Evolutionary conservation across 495 filamentous ascomycete species (phyloP), one percentile per base, ranked within the genome.

Genomic region (Penicillium herquei): DNA sequence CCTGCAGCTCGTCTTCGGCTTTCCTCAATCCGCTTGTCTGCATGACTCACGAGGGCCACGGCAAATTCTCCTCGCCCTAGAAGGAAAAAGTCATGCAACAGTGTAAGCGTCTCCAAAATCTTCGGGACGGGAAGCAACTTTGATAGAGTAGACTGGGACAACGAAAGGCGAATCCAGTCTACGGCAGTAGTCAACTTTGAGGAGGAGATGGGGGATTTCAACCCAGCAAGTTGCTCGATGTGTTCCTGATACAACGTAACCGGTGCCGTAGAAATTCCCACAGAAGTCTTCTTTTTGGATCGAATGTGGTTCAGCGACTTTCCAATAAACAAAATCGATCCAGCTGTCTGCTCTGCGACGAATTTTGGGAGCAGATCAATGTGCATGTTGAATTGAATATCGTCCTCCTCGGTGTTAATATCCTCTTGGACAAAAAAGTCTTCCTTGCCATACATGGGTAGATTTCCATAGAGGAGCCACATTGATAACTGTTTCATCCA

Each of bases 41-140:
- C 91, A 74, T 96, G 88, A 33, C 86, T 81, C 1, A 94, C 89
- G 16, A 98, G 75, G 9, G 89, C 84, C 57, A 93, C 82, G 7
- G 90, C 91, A 69, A 98, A 98, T 65, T 97, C 94, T 9, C 94
- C 93, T 14, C 89, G 81, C 9, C 88, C 84, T 9, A 98, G 82
- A 9, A 98, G 79, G 61, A 96, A 88, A 67, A 96, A 97, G 47
- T 93, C 84, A 51, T 91, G 83, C 0, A 96, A 81, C 18, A 96
- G 74, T 41, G 82, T 77, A 9, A 98, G 77, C 39, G 88, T 82
- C 55, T 95, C 86, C 3, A 92, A 71, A 17, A 96, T 88, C 51
- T 84, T 86, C 6, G 80, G 78, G 21, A 89, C 70, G 0, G 93
- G 93, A 8, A 98, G 73, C 3, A 98, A 73, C 53, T 87, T 87